Conservation (phyloP, 2,329 filamentous ascomycete species). For the Paraphaeosphaeria sporulosa region DNA sequence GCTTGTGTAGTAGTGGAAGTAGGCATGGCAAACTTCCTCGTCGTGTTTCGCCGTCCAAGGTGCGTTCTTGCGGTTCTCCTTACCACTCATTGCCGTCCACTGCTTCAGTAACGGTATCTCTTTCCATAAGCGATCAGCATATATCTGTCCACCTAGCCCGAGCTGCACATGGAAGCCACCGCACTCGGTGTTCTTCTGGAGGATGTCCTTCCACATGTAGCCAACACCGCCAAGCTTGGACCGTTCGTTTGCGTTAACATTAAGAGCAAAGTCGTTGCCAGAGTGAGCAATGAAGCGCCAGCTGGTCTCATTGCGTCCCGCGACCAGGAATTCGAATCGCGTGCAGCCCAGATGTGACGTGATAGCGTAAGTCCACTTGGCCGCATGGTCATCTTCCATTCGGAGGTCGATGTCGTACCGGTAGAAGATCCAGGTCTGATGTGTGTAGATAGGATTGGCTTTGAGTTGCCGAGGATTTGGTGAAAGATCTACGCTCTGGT, state of each 20-base stretch:
- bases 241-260: slow-evolving; percentile 85
- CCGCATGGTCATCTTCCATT: slow-evolving; percentile 80
- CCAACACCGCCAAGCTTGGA: slow-evolving; percentile 86
- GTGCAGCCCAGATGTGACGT: slow-evolving; percentile 97
- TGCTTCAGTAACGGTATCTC: slow-evolving; percentile 93
- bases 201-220: slow-evolving; percentile 98
- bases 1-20: slow-evolving; percentile 98
- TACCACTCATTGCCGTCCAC: slow-evolving; percentile 91
- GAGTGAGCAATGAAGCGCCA: slow-evolving; percentile 98
- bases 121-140: slow-evolving; percentile 94
- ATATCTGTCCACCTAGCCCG: slow-evolving; percentile 92
- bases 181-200: slow-evolving; percentile 96
- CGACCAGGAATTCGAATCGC: slow-evolving; percentile 96
- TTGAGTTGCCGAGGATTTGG: slow-evolving; percentile 90
- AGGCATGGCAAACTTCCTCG: slow-evolving; percentile 93
- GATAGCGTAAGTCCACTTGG: slow-evolving; percentile 97
- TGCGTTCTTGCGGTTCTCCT: slow-evolving; percentile 89
- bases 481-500: slow-evolving; percentile 87
- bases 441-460: slow-evolving; percentile 81
- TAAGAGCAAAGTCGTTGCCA: slow-evolving; percentile 92
- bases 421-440: slow-evolving; percentile 95
- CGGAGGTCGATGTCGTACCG: slow-evolving; percentile 89
- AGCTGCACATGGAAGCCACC: slow-evolving; percentile 95
- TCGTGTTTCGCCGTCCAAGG: slow-evolving; percentile 94
- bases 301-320: slow-evolving; percentile 85